Percentiles rank a stretch among this genome's conserved stretches.
Evolutionary conservation across 345 rosid species (phyloP).

Genomic region (Turritis glabra): DNA sequence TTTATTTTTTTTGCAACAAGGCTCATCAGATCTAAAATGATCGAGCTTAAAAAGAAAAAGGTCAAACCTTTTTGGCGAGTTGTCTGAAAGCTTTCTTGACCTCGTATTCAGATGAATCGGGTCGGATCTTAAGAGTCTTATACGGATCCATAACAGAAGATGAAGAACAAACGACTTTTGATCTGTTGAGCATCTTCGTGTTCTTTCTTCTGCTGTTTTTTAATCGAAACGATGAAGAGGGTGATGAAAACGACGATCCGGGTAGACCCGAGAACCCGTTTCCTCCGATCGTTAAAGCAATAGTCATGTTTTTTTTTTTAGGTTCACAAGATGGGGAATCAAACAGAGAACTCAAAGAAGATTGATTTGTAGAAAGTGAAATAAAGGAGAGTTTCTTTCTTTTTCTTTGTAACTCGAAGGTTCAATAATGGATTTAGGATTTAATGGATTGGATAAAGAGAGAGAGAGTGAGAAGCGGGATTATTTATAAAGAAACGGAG

Average conservation of each 20-base stretch:
- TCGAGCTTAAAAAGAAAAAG: background rate
- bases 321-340: background rate
- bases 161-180: slow-evolving; percentile 45
- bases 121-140: slow-evolving; percentile 67
- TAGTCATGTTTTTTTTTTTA: slow-evolving; percentile 12
- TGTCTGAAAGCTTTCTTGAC: slow-evolving; percentile 83
- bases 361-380: background rate
- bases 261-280: slow-evolving; percentile 46
- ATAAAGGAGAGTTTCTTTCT: background rate
- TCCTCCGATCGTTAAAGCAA: slow-evolving; percentile 48
- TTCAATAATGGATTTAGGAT: slow-evolving; percentile 5
- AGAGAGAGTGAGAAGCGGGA: background rate
- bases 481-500: slow-evolving; percentile 10
- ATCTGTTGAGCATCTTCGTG: slow-evolving; percentile 40
- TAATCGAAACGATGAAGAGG: slow-evolving; percentile 50
- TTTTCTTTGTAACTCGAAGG: background rate
- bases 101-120: slow-evolving; percentile 79
- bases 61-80: slow-evolving; percentile 76
- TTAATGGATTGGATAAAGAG: slow-evolving; percentile 1
- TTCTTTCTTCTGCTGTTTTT: slow-evolving; percentile 41
- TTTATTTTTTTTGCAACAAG: background rate
- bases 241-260: slow-evolving; percentile 39
- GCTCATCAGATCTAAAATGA: slow-evolving; percentile 21
- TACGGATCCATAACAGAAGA: slow-evolving; percentile 69
- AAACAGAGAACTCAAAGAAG: background rate